Percentiles rank a stretch among this genome's conserved stretches.
These are phyloP conservation scores for Boletus vermiculosoides DNA, from an alignment of 768 basidiomycete species.

Conservation along the genomic window DNA sequence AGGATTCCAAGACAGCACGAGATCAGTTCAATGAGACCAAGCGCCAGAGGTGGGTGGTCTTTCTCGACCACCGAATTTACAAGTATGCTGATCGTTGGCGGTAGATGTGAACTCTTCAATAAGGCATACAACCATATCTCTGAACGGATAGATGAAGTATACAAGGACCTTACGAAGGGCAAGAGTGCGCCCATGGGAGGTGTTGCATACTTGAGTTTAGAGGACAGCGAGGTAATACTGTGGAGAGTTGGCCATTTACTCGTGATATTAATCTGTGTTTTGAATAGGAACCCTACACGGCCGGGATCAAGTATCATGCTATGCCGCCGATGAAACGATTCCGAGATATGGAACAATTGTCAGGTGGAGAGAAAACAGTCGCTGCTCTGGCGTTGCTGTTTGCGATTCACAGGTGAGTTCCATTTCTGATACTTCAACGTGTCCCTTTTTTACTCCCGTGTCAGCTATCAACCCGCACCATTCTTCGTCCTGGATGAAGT, in stretches of 20 bases:
- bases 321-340: slow-evolving; percentile 99
- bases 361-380: slow-evolving; percentile 98
- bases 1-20: slow-evolving; percentile 85
- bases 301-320: slow-evolving; percentile 96
- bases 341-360: slow-evolving; percentile 98
- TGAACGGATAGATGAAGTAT: slow-evolving; percentile 90
- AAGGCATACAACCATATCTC: slow-evolving; percentile 96
- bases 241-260: slow-evolving; percentile 22
- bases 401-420: slow-evolving; percentile 84
- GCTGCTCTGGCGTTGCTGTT: slow-evolving; percentile 96
- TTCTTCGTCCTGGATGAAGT: slow-evolving; percentile 99
- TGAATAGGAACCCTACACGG: slow-evolving; percentile 72
- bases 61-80: background rate
- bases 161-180: slow-evolving; percentile 97
- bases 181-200: slow-evolving; percentile 93
- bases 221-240: slow-evolving; percentile 82
- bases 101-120: slow-evolving; percentile 81
- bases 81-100: background rate
- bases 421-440: background rate
- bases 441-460: background rate
- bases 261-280: slow-evolving; percentile 1
- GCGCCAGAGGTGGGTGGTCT: slow-evolving; percentile 59
- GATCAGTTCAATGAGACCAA: slow-evolving; percentile 91
- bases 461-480: slow-evolving; percentile 91
- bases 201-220: slow-evolving; percentile 92